These are phyloP conservation scores for Spatholobus suberectus DNA, from an alignment of 306 rosid species.

Conservation along the genomic window DNA sequence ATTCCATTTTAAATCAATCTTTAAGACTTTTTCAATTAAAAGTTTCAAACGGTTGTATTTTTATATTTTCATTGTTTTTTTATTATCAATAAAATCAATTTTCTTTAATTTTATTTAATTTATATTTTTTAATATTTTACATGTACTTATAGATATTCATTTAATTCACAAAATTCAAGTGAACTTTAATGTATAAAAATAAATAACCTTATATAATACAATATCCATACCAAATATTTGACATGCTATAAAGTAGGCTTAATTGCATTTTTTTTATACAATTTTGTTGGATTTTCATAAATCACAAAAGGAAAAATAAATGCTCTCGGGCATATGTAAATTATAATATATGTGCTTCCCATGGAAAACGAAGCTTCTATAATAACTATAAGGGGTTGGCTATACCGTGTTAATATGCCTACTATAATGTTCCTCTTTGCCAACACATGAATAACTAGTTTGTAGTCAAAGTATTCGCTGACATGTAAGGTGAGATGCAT, in stretches of 20 bases:
- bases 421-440: neutral
- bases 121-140: neutral
- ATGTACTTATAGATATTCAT: neutral
- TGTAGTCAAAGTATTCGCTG: constrained; percentile 56
- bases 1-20: neutral
- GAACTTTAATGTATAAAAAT: neutral
- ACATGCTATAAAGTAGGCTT: neutral
- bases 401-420: neutral
- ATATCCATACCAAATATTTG: neutral
- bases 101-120: neutral
- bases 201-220: neutral
- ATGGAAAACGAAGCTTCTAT: constrained; percentile 15
- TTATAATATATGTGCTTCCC: neutral
- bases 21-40: neutral
- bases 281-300: neutral
- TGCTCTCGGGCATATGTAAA: neutral
- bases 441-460: constrained; percentile 37
- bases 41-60: neutral
- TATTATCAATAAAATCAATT: neutral
- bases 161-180: neutral
- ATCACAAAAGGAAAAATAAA: neutral
- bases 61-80: neutral
- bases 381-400: neutral
- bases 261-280: neutral
- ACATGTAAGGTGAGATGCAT: constrained; percentile 75